Evolutionary conservation across 352 stramenopile species (phyloP).

Genomic region (Phytopythium montanum): DNA sequence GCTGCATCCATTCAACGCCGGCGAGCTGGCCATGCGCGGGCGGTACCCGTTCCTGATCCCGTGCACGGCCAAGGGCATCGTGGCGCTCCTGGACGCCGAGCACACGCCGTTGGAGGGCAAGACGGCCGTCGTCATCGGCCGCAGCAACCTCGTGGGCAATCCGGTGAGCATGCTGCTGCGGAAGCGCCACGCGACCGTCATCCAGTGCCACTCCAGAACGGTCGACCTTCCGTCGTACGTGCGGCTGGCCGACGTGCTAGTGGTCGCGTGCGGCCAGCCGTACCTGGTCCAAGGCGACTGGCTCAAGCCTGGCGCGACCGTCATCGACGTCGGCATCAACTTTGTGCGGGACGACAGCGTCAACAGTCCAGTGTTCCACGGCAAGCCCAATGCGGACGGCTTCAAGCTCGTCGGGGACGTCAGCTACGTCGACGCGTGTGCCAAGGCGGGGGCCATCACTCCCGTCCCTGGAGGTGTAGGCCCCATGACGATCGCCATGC

Average conservation of each 20-base stretch:
- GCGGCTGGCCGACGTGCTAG: conserved; percentile 94
- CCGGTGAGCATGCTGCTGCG: conserved; percentile 95
- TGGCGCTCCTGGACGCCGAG: conserved; percentile 93
- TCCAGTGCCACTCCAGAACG: conserved; percentile 96
- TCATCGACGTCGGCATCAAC: conserved; percentile 99
- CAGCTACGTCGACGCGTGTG: conserved; percentile 80
- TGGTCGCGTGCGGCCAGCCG: conserved; percentile 94
- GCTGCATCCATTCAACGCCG: conserved; percentile 97
- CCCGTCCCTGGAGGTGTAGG: conserved; percentile 98
- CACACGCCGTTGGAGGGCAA: conserved; percentile 91
- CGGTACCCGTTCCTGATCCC: conserved; percentile 89
- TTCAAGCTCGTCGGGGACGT: conserved; percentile 98
- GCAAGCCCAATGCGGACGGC: conserved; percentile 59
- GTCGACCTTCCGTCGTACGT: conserved; percentile 87
- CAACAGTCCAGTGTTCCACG: conserved; percentile 34
- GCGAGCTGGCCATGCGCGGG: conserved; percentile 84
- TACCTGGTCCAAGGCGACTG: conserved; percentile 94
- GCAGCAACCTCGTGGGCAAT: conserved; percentile 97
- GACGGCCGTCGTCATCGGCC: conserved; percentile 95
- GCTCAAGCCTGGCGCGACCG: conserved; percentile 96
- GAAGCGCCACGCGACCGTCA: conserved; percentile 96
- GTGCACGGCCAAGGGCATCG: conserved; percentile 97
- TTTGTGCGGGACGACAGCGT: conserved; percentile 80
- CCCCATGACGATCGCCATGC: conserved; percentile 98
- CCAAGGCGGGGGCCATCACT: conserved; percentile 91